Evolutionary conservation across 2,329 filamentous ascomycete genomes (phyloP).

Genomic region (Penicillium crustosum): DNA sequence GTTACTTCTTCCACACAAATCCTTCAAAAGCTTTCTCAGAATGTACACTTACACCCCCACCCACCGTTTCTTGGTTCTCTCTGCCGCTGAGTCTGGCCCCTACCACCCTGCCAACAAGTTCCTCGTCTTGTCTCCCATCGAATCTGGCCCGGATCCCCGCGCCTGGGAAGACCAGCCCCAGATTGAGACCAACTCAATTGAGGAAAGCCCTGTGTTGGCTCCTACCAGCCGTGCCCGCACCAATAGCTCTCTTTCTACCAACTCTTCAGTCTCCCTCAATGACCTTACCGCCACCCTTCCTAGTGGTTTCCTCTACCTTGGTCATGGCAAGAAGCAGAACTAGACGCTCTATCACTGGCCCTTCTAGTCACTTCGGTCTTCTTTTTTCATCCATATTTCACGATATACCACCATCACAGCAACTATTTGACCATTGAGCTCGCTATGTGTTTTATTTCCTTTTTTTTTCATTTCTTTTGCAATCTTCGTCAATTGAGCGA

Average conservation of each 20-base stretch:
- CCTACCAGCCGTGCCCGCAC: constrained; percentile 23
- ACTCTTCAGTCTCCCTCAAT: constrained; percentile 17
- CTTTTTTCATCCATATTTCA: constrained; percentile 6
- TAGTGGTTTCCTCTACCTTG: constrained; percentile 31
- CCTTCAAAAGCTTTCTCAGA: constrained; percentile 16
- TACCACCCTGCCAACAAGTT: constrained; percentile 25
- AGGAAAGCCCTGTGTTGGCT: constrained; percentile 13
- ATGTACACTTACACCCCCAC: constrained; percentile 35
- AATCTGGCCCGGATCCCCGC: constrained; percentile 30
- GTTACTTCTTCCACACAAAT: constrained; percentile 1
- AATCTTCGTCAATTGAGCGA: constrained; percentile 10
- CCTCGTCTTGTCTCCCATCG: constrained; percentile 32
- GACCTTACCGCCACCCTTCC: constrained; percentile 19
- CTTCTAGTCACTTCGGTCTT: not conserved
- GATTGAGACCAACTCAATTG: constrained; percentile 11
- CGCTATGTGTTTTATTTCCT: not conserved
- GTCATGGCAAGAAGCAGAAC: constrained; percentile 21
- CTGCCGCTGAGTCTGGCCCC: constrained; percentile 20
- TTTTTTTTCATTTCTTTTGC: constrained; percentile 10
- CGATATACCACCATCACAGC: constrained; percentile 13
- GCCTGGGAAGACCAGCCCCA: constrained; percentile 20
- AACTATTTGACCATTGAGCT: constrained; percentile 12
- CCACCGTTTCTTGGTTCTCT: constrained; percentile 35
- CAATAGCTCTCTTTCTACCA: constrained; percentile 31
- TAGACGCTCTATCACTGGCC: constrained; percentile 14